These are phyloP conservation scores for Dothideomycetes sp. DNA, from an alignment of 2,329 filamentous ascomycete species.

Conservation along the genomic window DNA sequence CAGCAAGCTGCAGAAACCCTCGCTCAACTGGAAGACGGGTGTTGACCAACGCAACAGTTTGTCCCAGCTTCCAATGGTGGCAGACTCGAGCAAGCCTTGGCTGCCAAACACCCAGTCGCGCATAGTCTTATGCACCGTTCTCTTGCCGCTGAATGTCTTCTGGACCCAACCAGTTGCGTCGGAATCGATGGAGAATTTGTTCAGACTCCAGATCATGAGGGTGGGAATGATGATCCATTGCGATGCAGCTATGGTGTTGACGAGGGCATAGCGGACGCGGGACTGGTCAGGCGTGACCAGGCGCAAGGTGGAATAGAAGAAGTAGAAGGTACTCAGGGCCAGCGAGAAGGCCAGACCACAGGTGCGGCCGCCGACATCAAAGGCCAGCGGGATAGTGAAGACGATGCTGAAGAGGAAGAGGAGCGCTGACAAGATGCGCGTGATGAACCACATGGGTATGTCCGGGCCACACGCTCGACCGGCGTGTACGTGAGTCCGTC, in stretches of 20 bases:
- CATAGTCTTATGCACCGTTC: slow-evolving; percentile 55
- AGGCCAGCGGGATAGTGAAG: slow-evolving; percentile 90
- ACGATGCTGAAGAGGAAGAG: slow-evolving; percentile 86
- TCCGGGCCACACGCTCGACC: slow-evolving; percentile 9
- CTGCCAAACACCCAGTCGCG: slow-evolving; percentile 83
- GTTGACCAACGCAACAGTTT: slow-evolving; percentile 81
- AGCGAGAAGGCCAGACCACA: slow-evolving; percentile 92
- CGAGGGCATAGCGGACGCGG: slow-evolving; percentile 61
- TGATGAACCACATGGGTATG: slow-evolving; percentile 60
- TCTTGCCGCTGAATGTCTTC: slow-evolving; percentile 61
- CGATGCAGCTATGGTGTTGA: slow-evolving; percentile 59
- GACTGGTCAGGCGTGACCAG: slow-evolving; percentile 73
- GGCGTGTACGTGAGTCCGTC: slow-evolving; percentile 11
- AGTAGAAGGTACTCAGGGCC: slow-evolving; percentile 80
- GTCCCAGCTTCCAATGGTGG: slow-evolving; percentile 81
- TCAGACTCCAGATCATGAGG: slow-evolving; percentile 88
- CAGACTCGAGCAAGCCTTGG: slow-evolving; percentile 68
- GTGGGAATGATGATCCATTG: slow-evolving; percentile 83
- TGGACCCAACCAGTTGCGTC: slow-evolving; percentile 71
- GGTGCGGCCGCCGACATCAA: slow-evolving; percentile 92
- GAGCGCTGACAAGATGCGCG: slow-evolving; percentile 68
- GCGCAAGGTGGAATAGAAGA: slow-evolving; percentile 72
- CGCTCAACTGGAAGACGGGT: slow-evolving; percentile 85
- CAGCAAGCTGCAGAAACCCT: slow-evolving; percentile 92
- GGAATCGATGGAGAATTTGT: slow-evolving; percentile 89